phyloP scores from a whole-genome alignment of 2,329 filamentous ascomycete genomes.

The Paecilomyces variotii region DNA sequence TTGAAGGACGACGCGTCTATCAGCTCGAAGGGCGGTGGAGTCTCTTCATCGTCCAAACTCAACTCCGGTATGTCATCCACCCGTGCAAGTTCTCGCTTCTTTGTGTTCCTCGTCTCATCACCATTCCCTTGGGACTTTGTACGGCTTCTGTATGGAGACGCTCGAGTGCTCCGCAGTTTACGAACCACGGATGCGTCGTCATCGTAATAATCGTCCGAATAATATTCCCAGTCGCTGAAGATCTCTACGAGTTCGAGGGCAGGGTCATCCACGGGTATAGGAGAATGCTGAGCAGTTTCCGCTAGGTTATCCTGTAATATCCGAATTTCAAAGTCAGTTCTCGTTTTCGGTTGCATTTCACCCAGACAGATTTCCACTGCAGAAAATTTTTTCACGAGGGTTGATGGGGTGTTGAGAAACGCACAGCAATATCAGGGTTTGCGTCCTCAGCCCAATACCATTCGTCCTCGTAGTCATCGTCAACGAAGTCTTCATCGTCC shows the following conservation, averaged over 20 bases:
- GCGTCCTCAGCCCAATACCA: slow-evolving; percentile 27
- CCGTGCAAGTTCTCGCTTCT: slow-evolving; percentile 15
- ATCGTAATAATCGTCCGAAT: slow-evolving; percentile 39
- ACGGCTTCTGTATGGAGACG: neutral
- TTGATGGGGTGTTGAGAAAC: slow-evolving; percentile 4
- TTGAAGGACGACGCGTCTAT: slow-evolving; percentile 24
- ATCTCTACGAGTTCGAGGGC: slow-evolving; percentile 31
- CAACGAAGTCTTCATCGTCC: slow-evolving; percentile 31
- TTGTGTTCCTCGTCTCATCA: slow-evolving; percentile 8
- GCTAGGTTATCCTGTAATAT: slow-evolving; percentile 35
- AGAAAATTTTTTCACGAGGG: neutral
- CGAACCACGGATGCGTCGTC: slow-evolving; percentile 30
- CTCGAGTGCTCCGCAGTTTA: slow-evolving; percentile 5
- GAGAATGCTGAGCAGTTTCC: slow-evolving; percentile 31
- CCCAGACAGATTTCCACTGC: neutral
- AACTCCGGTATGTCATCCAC: slow-evolving; percentile 7
- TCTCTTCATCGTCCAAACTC: slow-evolving; percentile 1
- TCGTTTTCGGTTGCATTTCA: neutral
- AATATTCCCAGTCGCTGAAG: slow-evolving; percentile 39
- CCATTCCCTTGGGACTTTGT: neutral
- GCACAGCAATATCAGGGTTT: slow-evolving; percentile 27
- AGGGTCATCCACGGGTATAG: slow-evolving; percentile 32
- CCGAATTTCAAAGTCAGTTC: neutral
- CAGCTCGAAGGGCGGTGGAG: slow-evolving; percentile 1
- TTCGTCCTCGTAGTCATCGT: slow-evolving; percentile 23